Percentiles rank a stretch among this genome's conserved stretches.
Conservation (phyloP, 2,329 filamentous ascomycete species). For the Penicillium sp. region DNA sequence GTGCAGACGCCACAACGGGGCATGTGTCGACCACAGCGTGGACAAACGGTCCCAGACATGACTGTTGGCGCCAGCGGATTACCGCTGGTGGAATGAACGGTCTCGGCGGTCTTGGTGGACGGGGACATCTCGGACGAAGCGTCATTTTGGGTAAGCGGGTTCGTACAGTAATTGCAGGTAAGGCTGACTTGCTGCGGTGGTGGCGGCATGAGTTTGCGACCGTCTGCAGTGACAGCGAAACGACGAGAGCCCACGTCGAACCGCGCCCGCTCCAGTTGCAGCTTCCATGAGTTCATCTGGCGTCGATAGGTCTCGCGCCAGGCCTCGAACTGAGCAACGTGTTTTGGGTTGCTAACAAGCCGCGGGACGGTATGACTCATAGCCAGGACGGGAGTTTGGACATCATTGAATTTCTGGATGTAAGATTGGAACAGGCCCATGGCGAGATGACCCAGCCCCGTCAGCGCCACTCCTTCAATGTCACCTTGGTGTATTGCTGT, state of each 20-base stretch:
- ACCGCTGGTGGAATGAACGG: slow-evolving; percentile 33
- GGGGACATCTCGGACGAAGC: slow-evolving; percentile 31
- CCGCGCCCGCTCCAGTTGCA: slow-evolving; percentile 56
- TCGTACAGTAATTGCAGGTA: slow-evolving; percentile 59
- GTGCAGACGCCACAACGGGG: slow-evolving; percentile 61
- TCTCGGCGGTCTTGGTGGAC: slow-evolving; percentile 28
- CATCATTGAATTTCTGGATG: slow-evolving; percentile 56
- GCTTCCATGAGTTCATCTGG: slow-evolving; percentile 59
- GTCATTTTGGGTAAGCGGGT: slow-evolving; percentile 50
- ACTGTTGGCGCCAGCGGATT: slow-evolving; percentile 36
- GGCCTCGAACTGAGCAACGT: slow-evolving; percentile 53
- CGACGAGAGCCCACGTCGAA: slow-evolving; percentile 58
- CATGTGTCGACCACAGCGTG: slow-evolving; percentile 59
- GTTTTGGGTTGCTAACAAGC: slow-evolving; percentile 53
- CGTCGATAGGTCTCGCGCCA: slow-evolving; percentile 61
- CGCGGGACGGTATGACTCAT: slow-evolving; percentile 57
- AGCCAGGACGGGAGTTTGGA: slow-evolving; percentile 61
- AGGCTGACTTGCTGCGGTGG: slow-evolving; percentile 54
- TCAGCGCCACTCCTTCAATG: slow-evolving; percentile 60
- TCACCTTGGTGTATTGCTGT: slow-evolving; percentile 54
- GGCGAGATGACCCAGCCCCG: slow-evolving; percentile 55
- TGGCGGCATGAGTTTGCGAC: slow-evolving; percentile 47
- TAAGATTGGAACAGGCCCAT: slow-evolving; percentile 61
- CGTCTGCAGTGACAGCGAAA: slow-evolving; percentile 50
- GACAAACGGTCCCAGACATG: slow-evolving; percentile 54